Conservation (phyloP, 768 basidiomycete genomes). For the Tubosaeta sp. region DNA sequence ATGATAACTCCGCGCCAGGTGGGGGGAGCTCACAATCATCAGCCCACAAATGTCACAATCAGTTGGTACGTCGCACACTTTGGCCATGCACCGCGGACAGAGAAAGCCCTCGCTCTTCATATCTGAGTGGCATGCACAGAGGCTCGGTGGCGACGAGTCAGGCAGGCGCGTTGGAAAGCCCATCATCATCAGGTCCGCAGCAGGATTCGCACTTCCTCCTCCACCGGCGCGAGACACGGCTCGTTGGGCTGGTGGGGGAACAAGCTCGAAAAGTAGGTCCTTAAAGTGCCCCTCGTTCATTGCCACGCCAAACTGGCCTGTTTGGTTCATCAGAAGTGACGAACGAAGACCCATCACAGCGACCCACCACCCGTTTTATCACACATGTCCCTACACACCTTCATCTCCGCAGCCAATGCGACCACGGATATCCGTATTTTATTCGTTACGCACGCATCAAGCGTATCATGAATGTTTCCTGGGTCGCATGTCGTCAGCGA, state of each 20-base stretch:
- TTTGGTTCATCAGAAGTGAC: constrained; percentile 14
- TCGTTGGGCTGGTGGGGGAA: constrained; percentile 89
- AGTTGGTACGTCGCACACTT: constrained; percentile 97
- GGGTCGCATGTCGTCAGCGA: constrained; percentile 97
- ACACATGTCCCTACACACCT: constrained; percentile 89
- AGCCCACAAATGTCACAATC: constrained; percentile 96
- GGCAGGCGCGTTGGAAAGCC: constrained; percentile 94
- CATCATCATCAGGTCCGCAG: constrained; percentile 97
- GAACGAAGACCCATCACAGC: background rate
- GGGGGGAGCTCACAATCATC: constrained; percentile 97
- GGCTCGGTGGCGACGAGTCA: constrained; percentile 71
- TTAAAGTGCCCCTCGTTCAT: constrained; percentile 97
- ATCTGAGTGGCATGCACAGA: constrained; percentile 93
- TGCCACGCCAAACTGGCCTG: constrained; percentile 91
- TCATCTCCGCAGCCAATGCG: constrained; percentile 96
- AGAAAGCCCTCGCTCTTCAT: constrained; percentile 91
- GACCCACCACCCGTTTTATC: constrained; percentile 83
- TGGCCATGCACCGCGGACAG: constrained; percentile 89
- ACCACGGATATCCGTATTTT: constrained; percentile 91
- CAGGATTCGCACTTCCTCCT: constrained; percentile 48
- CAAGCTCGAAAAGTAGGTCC: constrained; percentile 91
- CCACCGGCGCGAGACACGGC: constrained; percentile 46
- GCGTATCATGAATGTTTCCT: constrained; percentile 90
- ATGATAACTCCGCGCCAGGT: constrained; percentile 93
- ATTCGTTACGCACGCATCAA: constrained; percentile 78